Evolutionary conservation across 2,329 filamentous ascomycete species (phyloP), one percentile per base, ranked within the genome.

Genomic region (Stenocarpella maydis): DNA sequence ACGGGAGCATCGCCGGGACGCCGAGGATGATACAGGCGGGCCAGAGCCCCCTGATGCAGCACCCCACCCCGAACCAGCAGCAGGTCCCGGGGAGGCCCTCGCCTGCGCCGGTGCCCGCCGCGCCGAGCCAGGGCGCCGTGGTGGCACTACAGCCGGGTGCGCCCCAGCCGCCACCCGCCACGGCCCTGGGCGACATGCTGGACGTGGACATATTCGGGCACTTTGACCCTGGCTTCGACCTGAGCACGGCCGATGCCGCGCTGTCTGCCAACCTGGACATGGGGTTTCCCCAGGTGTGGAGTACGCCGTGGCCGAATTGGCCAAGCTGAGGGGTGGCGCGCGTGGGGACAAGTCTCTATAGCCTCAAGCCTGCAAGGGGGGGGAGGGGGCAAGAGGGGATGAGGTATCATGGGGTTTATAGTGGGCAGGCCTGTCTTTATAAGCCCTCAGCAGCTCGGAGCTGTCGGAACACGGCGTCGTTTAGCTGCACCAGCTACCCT

Each of bases 231-330:
- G 85, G 78, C 60, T 88, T 88, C 72, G 82, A 88, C 61, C 73
- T 88, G 1, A 82, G 81, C 28, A 85, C 85, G 0, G 83, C 87
- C 28, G 86, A 88, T 72, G 85, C 86, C 21, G 85, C 83, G 0
- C 76, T 88, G 0, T 85, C 87, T 68, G 84, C 85, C 0, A 87
- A 87, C 65, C 77, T 88, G 3, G 86, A 88, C 55, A 85, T 88
- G 63, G 84, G 83, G 0, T 77, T 85, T 15, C 86, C 85, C 0
- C 82, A 85, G 1, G 86, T 86, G 50, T 88, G 85, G 85, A 70
- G 73, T 10, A 63, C 63, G 3, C 70, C 74, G 1, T 76, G 74
- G 74, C 70, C 63, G 10, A 68, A 67, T 2, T 63, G 58, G 58
- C 58, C 58, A 6, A 63, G 58, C 19, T 63, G 43, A 63, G 43